Evolutionary conservation across 1,284 basidiomycete genomes (phyloP).

Genomic region (Ceratobasidium sp.): DNA sequence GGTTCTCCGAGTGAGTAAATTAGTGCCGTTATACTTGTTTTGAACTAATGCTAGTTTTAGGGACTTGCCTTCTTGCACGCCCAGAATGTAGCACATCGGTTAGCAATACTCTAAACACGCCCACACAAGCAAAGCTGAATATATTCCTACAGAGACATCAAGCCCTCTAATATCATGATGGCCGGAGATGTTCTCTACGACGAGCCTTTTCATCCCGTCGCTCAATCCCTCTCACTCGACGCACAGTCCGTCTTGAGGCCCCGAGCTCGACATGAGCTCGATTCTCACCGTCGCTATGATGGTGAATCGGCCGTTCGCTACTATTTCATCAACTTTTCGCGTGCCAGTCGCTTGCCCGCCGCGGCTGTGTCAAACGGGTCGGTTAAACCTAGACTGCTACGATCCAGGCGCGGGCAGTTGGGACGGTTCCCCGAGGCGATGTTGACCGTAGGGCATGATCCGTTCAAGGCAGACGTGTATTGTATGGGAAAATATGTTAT

Average conservation of each 20-base stretch:
- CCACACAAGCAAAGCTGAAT: neutral
- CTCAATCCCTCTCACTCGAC: conserved; percentile 32
- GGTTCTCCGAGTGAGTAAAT: conserved; percentile 25
- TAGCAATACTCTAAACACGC: neutral
- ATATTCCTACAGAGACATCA: conserved; percentile 12
- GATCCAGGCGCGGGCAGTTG: conserved; percentile 17
- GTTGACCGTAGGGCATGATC: conserved; percentile 36
- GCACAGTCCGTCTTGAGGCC: conserved; percentile 19
- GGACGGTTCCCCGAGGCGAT: conserved; percentile 35
- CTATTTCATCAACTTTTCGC: conserved; percentile 37
- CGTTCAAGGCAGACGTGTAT: conserved; percentile 37
- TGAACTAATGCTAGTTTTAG: neutral
- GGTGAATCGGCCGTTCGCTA: conserved; percentile 35
- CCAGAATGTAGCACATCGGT: conserved; percentile 29
- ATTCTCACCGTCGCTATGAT: conserved; percentile 25
- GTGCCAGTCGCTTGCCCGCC: conserved; percentile 24
- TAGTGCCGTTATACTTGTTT: too few species aligned
- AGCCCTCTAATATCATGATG: conserved; percentile 40
- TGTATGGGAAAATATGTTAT: conserved; percentile 39
- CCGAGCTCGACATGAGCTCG: conserved; percentile 23
- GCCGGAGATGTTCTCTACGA: conserved; percentile 35
- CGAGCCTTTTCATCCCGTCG: conserved; percentile 34
- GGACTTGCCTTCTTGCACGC: conserved; percentile 35
- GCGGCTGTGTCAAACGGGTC: neutral
- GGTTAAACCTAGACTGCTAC: conserved; percentile 14